Evolutionary conservation across 176 grass and related monocot genomes (phyloP), one percentile per base, ranked within the genome.

Genomic region (Echinochloa phyllopogon): DNA sequence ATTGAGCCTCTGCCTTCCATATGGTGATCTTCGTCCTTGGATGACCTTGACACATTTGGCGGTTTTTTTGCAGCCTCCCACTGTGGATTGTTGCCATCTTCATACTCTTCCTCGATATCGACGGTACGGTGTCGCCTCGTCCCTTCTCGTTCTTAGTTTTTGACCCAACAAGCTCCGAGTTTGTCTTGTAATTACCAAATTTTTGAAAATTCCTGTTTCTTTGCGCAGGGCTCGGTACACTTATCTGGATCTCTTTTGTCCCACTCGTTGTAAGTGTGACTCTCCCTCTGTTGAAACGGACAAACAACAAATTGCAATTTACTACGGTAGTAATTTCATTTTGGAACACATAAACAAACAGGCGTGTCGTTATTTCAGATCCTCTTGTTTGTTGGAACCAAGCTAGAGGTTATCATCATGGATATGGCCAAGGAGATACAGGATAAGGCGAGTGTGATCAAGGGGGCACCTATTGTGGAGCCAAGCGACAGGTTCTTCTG

Each of bases 341-440:
- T 16, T 13, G 47, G 0, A 25, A n/a, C 14, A 10, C 3, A 3
- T 11, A 25, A 24, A 25, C 10, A 25, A 60, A 58, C 3, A 25
- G 65, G 18, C 21, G 13, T 57, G 41, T 41, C 23, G 1, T 81
- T 60, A 50, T 81, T 81, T 73, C 51, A 98, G 96, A 84, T 98
- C 53, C 89, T 98, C 25, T 50, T 98, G 80, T 8, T 88, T 10
- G 56, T 95, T 71, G 96, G 96, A 8, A 89, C 81, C 47, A 98
- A 98, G 81, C 52, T 98, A 5, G 91, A 95, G 82, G 81, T 94
- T 42, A 88, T 98, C 23, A 98, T 98, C 18, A 94, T 93, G 88
- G 91, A 92, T 51, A 98, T 98, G 96, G 93, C 96, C 29, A 73
- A 89, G 25, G 80, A 98, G 60, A 95, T 98, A 74, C 91, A 89